Evolutionary conservation across 116 monocot genomes (phyloP).

Genomic region (Phalaenopsis hybrid): DNA sequence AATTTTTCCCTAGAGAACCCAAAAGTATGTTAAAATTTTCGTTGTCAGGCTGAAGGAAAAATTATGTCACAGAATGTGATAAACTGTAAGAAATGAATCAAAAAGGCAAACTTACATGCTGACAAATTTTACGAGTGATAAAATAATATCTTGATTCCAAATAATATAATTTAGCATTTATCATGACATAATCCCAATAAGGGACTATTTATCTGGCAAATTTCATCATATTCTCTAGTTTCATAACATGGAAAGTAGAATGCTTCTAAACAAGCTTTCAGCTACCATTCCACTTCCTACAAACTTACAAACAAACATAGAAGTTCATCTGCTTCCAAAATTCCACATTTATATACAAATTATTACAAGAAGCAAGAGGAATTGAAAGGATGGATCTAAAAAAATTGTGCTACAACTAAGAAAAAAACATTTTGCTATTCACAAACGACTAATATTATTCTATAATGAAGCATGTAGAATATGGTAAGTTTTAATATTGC

Average conservation of each 20-base stretch:
- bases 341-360: background rate
- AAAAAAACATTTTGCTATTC: background rate
- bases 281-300: background rate
- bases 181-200: background rate
- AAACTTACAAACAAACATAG: background rate
- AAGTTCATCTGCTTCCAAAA: background rate
- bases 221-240: background rate
- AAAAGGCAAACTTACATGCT: background rate
- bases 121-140: background rate
- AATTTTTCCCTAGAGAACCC: slow-evolving; percentile 20
- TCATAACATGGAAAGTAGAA: background rate
- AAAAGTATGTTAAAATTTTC: background rate
- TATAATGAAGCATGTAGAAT: background rate
- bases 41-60: background rate
- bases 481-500: background rate
- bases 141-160: background rate
- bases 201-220: background rate
- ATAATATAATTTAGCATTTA: background rate
- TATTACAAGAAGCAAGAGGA: background rate
- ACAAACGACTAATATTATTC: background rate
- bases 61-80: background rate
- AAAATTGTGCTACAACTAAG: background rate
- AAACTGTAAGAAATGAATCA: background rate
- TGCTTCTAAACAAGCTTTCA: background rate
- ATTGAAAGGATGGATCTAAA: background rate